Base-by-base conservation (phyloP, 495 filamentous ascomycete genomes). In the Penicillium samsonianum region DNA sequence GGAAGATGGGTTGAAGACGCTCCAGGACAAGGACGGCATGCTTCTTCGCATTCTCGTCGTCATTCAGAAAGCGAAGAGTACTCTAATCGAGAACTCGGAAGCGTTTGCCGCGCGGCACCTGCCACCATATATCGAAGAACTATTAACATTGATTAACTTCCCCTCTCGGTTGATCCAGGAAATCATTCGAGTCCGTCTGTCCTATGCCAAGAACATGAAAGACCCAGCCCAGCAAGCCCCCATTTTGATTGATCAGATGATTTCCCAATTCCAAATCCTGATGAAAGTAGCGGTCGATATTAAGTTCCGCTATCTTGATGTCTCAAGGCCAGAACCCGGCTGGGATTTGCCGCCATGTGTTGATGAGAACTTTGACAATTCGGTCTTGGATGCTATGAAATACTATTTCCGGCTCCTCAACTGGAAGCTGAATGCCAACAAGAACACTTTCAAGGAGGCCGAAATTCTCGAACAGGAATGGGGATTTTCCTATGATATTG, bases 391-490 rank as follows among this genome's bases (percentile, higher is more conserved):
- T 67, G 93, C 93, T 1, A 80, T 98, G 61, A 95, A 92, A 67
- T 98, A 96, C 69, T 98, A 98, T 69, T 98, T 98, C 78, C 90
- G 91, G 62, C 88, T 98, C 76, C 78, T 98, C 50, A 96, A 96
- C 64, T 96, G 92, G 90, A 97, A 97, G 68, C 78, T 98, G 44
- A 91, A 91, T 67, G 90, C 91, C 43, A 98, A 97, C 75, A 97
- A 96, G 69, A 98, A 98, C 72, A 96, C 94, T 0, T 98, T 98
- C 81, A 98, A 98, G 68, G 94, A 98, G 65, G 94, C 94, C 12
- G 94, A 98, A 73, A 90, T 98, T 59, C 75, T 98, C 30, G 93
- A 96, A 67, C 92, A 96, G 63, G 94, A 98, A 70, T 98, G 94
- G 93, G 89, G 88, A 25, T 98, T 96, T 60, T 92, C 89, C 1